phyloP scores from a whole-genome alignment of 2,329 filamentous ascomycete species.

The Monosporascus sp. region DNA sequence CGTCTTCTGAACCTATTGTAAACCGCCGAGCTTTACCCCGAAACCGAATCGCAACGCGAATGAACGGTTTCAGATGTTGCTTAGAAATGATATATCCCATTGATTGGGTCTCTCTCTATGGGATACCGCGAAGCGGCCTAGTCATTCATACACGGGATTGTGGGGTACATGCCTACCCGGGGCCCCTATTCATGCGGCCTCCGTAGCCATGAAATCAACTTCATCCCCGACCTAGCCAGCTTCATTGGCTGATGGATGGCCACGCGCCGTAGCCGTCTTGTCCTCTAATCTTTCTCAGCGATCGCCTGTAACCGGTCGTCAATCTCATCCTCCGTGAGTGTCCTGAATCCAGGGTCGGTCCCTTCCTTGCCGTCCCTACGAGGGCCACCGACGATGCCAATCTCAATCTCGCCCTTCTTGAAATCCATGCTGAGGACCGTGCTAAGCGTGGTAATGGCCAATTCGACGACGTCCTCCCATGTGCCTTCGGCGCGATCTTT shows the following conservation, averaged over 20 bases:
- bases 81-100: background rate
- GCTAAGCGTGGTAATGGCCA: slow-evolving; percentile 92
- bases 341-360: slow-evolving; percentile 73
- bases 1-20: background rate
- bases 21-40: background rate
- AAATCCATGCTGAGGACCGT: slow-evolving; percentile 98
- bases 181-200: background rate
- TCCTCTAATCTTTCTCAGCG: slow-evolving; percentile 87
- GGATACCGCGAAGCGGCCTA: background rate
- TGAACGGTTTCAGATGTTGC: background rate
- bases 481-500: slow-evolving; percentile 88
- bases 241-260: slow-evolving; percentile 13
- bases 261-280: slow-evolving; percentile 18
- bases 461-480: slow-evolving; percentile 97
- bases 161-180: background rate
- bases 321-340: slow-evolving; percentile 94
- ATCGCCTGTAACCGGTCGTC: slow-evolving; percentile 97
- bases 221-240: slow-evolving; percentile 11
- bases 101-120: background rate
- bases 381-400: slow-evolving; percentile 92
- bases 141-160: background rate
- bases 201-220: background rate
- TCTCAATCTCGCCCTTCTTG: slow-evolving; percentile 98
- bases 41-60: background rate
- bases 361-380: slow-evolving; percentile 77